Base-by-base conservation (phyloP, 202 grass and related monocot genomes). In the Digitaria exilis region DNA sequence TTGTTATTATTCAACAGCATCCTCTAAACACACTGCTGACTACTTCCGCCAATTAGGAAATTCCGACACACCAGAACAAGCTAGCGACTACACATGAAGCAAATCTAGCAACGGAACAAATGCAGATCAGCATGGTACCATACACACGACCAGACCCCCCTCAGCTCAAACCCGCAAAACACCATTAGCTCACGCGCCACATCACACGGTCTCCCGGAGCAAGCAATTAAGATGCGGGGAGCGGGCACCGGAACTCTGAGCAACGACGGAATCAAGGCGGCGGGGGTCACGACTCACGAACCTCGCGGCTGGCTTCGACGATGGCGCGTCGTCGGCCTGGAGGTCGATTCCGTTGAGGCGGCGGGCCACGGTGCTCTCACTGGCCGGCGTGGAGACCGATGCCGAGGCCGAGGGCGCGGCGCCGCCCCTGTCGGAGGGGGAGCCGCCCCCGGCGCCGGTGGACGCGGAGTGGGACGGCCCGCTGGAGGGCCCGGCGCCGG, bases 311-410 rank as follows among this genome's bases (percentile, higher is more conserved):
- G 70, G 87, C 69, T 93, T 84, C 48, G 92, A 91, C 15, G 87
- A 92, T 4, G 90, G 89, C 30, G 90, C 89, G 19, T 93, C 96
- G 29, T 93, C 96, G 22, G 72, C 85, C 51, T 93, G 92, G 81
- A 95, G 86, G 37, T 93, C 96, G 66, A 93, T 87, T 58, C 85
- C 88, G 48, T 92, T 85, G 58, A 98, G 80, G 80, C 92, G 82
- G 87, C 96, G 92, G 32, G 85, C 90, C 76, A 95, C 88, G 68
- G 91, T 95, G 83, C 77, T 95, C 89, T 91, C 93, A 64, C 92
- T 92, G 55, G 88, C 94, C 10, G 94, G 94, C 80, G 91, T 94
- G 21, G 85, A 79, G 62, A 84, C 73, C 45, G 87, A 86, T 6
- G 65, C 62, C 32, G 85, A 80, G 69, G 80, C 79, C 31, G 89